These are phyloP conservation scores for Penicillium diatomitis DNA, from an alignment of 495 filamentous ascomycete genomes.

Conservation along the genomic window DNA sequence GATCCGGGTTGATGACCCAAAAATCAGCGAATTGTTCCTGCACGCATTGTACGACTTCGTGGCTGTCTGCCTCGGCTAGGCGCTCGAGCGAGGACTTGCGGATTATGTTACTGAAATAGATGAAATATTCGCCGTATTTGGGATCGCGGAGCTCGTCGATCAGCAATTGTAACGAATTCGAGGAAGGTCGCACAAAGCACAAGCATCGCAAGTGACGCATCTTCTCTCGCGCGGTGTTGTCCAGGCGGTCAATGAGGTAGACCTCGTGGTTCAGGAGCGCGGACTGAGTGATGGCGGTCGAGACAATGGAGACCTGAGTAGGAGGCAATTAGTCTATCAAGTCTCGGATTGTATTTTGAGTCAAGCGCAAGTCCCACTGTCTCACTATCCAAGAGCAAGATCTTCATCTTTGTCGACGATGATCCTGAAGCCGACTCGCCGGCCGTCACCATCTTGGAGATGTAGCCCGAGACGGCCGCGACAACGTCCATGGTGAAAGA, in stretches of 20 bases:
- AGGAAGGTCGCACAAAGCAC: conserved; percentile 84
- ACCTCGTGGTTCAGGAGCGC: conserved; percentile 94
- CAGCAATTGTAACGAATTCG: conserved; percentile 82
- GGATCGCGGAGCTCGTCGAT: conserved; percentile 95
- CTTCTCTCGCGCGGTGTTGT: conserved; percentile 85
- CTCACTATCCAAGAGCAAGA: conserved; percentile 86
- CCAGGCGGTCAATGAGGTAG: conserved; percentile 92
- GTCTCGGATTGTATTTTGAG: neutral
- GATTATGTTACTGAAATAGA: conserved; percentile 94
- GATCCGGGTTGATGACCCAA: conserved; percentile 86
- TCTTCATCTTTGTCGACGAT: conserved; percentile 95
- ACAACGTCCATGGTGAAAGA: conserved; percentile 73
- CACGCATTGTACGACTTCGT: conserved; percentile 86
- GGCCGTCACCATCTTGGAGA: conserved; percentile 91
- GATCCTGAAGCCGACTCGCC: conserved; percentile 61
- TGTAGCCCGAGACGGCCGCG: conserved; percentile 84
- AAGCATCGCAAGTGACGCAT: conserved; percentile 95
- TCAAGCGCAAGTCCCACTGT: conserved; percentile 52
- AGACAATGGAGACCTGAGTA: conserved; percentile 70
- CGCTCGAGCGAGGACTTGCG: conserved; percentile 94
- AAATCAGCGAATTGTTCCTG: conserved; percentile 97
- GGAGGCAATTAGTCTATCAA: conserved; percentile 10
- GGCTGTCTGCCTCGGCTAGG: conserved; percentile 93
- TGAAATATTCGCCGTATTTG: conserved; percentile 94
- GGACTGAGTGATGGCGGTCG: conserved; percentile 91